These are phyloP conservation scores for Irpex sp. DNA, from an alignment of 1,284 basidiomycete genomes.

Conservation along the genomic window DNA sequence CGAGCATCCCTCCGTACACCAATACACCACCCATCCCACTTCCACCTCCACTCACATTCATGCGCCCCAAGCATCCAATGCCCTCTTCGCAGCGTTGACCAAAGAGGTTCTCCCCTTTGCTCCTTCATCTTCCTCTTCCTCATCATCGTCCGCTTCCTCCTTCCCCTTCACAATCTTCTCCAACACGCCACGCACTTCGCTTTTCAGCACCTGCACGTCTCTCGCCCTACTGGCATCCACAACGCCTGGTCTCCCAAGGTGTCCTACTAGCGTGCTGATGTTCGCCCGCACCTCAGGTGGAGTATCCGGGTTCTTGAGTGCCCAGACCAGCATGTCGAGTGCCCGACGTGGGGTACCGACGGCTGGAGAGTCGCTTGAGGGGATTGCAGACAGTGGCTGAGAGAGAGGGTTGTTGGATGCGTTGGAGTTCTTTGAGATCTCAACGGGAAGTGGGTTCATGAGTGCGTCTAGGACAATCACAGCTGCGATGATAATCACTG, in stretches of 20 bases:
- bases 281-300: slow-evolving; percentile 72
- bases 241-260: slow-evolving; percentile 50
- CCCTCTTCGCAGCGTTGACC: slow-evolving; percentile 23
- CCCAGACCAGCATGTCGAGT: slow-evolving; percentile 61
- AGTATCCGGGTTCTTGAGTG: slow-evolving; percentile 53
- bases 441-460: slow-evolving; percentile 45
- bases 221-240: slow-evolving; percentile 30
- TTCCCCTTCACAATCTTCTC: slow-evolving; percentile 29
- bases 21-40: not conserved
- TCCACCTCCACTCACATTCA: not conserved
- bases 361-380: slow-evolving; percentile 35
- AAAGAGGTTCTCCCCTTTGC: slow-evolving; percentile 6
- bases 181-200: slow-evolving; percentile 45
- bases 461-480: slow-evolving; percentile 58
- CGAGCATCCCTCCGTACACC: not conserved
- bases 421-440: slow-evolving; percentile 28
- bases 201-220: slow-evolving; percentile 48
- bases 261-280: slow-evolving; percentile 64
- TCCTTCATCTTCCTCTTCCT: not conserved
- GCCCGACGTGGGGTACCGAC: slow-evolving; percentile 42
- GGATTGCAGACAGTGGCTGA: slow-evolving; percentile 33
- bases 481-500: slow-evolving; percentile 36
- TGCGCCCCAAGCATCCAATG: slow-evolving; percentile 26
- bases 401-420: slow-evolving; percentile 29
- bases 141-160: not conserved